Evolutionary conservation across 2,329 filamentous ascomycete species (phyloP).

Genomic region (Dothistroma pini): DNA sequence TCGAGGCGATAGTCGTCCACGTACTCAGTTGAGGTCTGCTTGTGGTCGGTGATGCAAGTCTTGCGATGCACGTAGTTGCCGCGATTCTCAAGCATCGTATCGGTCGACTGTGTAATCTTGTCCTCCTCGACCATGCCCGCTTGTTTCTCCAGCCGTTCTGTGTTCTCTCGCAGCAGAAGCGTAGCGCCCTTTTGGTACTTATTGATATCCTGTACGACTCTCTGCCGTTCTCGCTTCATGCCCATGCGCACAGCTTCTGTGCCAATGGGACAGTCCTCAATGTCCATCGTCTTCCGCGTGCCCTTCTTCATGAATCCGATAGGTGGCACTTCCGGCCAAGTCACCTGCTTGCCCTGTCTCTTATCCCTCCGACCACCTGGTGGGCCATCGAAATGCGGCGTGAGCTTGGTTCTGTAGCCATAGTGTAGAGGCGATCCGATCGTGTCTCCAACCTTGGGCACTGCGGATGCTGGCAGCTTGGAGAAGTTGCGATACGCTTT

Average conservation of each 20-base stretch:
- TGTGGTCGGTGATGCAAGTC: conserved; percentile 82
- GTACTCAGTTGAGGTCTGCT: conserved; percentile 80
- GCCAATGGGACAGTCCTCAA: conserved; percentile 95
- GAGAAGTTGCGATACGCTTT: conserved; percentile 93
- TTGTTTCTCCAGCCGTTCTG: conserved; percentile 59
- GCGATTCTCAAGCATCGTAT: conserved; percentile 53
- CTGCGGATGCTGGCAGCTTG: conserved; percentile 66
- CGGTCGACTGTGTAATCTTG: conserved; percentile 35
- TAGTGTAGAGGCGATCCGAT: conserved; percentile 89
- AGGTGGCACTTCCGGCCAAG: conserved; percentile 64
- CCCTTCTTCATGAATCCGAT: conserved; percentile 92
- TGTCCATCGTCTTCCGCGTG: conserved; percentile 76
- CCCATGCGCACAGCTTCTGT: conserved; percentile 80
- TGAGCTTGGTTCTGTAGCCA: conserved; percentile 93
- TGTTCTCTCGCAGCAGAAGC: conserved; percentile 82
- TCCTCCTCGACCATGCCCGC: conserved; percentile 29
- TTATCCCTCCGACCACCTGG: conserved; percentile 50
- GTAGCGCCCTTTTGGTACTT: conserved; percentile 81
- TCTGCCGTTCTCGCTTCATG: conserved; percentile 71
- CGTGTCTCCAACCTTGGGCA: conserved; percentile 76
- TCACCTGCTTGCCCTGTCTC: conserved; percentile 51
- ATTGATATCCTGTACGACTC: conserved; percentile 65
- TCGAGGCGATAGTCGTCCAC: conserved; percentile 79
- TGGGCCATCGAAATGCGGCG: conserved; percentile 88
- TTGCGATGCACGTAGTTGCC: conserved; percentile 70